phyloP scores from a whole-genome alignment of 2,329 filamentous ascomycete species.

The Venturia carpophila region DNA sequence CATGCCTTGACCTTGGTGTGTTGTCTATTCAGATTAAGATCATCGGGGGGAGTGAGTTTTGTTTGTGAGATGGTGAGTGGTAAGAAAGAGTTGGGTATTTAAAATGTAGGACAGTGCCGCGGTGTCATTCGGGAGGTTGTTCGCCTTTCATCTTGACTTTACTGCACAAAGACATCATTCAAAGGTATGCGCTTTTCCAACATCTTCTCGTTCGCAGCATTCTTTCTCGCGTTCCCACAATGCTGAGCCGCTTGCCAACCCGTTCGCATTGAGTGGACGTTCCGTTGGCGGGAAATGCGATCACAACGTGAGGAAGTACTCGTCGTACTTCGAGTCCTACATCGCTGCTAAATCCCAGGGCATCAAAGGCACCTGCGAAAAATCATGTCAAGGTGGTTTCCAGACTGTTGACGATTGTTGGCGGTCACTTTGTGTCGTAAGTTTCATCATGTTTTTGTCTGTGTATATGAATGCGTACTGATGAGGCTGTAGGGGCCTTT shows the following conservation, averaged over 20 bases:
- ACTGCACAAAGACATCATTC: background rate
- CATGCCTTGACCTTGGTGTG: background rate
- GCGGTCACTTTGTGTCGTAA: slow-evolving; percentile 1
- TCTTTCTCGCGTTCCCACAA: slow-evolving; percentile 2
- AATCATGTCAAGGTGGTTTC: slow-evolving; percentile 10
- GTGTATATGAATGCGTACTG: background rate
- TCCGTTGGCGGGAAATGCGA: slow-evolving; percentile 10
- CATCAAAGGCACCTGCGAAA: slow-evolving; percentile 15
- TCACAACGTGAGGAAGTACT: background rate
- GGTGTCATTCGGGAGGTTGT: too few relatives aligned
- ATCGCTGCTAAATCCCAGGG: background rate
- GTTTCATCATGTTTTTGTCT: background rate
- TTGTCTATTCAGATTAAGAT: background rate
- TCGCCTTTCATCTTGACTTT: background rate
- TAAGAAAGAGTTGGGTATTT: background rate
- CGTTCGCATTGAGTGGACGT: background rate
- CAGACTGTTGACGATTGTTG: slow-evolving; percentile 11
- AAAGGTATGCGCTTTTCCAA: background rate
- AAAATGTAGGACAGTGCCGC: background rate
- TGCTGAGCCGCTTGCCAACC: background rate
- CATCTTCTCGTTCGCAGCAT: background rate
- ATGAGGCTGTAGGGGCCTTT: background rate
- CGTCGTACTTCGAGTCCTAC: too few relatives aligned
- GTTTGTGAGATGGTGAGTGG: background rate
- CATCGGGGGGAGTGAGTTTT: background rate